Evolutionary conservation across 208 protist species (phyloP).

Genomic region (Leishmania tarentolae): DNA sequence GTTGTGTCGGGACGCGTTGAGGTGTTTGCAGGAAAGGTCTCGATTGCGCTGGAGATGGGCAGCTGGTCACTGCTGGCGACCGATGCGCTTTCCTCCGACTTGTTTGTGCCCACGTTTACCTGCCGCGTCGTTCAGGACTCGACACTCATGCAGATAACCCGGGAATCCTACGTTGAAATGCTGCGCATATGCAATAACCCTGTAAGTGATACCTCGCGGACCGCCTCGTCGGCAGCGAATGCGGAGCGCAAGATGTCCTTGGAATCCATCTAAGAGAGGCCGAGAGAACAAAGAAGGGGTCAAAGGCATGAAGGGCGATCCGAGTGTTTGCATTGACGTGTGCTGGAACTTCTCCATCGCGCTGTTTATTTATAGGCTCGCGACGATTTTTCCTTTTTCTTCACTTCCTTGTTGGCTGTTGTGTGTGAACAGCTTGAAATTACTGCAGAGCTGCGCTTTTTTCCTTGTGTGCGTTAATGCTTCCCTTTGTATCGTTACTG

Average conservation of each 20-base stretch:
- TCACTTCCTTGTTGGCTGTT: not conserved
- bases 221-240: slow-evolving; percentile 17
- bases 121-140: slow-evolving; percentile 89
- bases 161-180: slow-evolving; percentile 62
- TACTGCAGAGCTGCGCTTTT: not conserved
- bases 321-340: not conserved
- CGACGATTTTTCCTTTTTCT: not conserved
- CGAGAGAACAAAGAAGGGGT: not conserved
- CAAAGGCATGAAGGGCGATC: not conserved
- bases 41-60: slow-evolving; percentile 79
- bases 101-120: slow-evolving; percentile 84
- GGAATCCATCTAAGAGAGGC: not conserved
- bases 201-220: slow-evolving; percentile 11
- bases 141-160: slow-evolving; percentile 84
- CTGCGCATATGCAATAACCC: slow-evolving; percentile 44
- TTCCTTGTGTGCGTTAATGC: slow-evolving; percentile 12
- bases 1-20: slow-evolving; percentile 85
- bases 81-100: slow-evolving; percentile 60
- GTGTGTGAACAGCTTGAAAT: not conserved
- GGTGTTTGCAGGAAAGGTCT: slow-evolving; percentile 85
- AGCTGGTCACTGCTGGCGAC: slow-evolving; percentile 84
- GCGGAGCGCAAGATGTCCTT: not conserved
- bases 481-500: not conserved
- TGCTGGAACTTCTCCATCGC: not conserved
- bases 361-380: not conserved